Base-by-base conservation (phyloP, 805 yeast genomes). In the Spathaspora boniae region DNA sequence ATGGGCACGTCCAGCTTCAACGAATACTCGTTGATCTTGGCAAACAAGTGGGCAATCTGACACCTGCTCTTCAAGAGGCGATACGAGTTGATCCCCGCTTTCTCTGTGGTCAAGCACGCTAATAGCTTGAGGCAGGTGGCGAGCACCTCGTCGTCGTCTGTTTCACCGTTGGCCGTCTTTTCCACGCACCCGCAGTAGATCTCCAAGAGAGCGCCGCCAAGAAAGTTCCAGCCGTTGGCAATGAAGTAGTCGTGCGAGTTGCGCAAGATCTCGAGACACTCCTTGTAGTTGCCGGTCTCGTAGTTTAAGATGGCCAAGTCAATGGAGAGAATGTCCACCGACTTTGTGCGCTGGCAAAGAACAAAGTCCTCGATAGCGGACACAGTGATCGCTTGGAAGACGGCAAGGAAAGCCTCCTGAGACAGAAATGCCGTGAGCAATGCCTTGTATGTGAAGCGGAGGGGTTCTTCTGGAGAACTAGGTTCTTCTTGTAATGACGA, bases 221-320 rank as follows among this genome's bases (percentile, higher is more conserved):
- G 76, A 29, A 63, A 56, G 33, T 74, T 74, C 97, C 97, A 89
- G 1, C 88, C 86, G 31, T 80, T 76, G 14, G 69, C 58, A 6
- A 74, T 70, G 49, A 84, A 88, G 37, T 77, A 77, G 25, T 74
- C 77, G 31, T 85, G 86, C 2, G 93, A 79, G 6, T 79, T 76
- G 25, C 77, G 76, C 9, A 91, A 62, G 3, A 85, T 76, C 4
- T 72, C 62, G 11, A 78, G 72, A 1, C 96, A 82, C 29, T 73
- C 71, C 24, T 70, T 68, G 46, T 76, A 82, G 22, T 83, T 69
- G 3, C 71, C 60, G 20, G 66, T 61, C 44, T 75, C 77, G 51
- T 75, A 80, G 40, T 82, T 79, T 12, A 87, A 57, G 8, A 83
- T 52, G 0, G 95, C 96, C 35, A 87, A 69, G 44, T 91, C 96